phyloP scores from a whole-genome alignment of 768 basidiomycete species.

The Boletus rufocinnamomeus region DNA sequence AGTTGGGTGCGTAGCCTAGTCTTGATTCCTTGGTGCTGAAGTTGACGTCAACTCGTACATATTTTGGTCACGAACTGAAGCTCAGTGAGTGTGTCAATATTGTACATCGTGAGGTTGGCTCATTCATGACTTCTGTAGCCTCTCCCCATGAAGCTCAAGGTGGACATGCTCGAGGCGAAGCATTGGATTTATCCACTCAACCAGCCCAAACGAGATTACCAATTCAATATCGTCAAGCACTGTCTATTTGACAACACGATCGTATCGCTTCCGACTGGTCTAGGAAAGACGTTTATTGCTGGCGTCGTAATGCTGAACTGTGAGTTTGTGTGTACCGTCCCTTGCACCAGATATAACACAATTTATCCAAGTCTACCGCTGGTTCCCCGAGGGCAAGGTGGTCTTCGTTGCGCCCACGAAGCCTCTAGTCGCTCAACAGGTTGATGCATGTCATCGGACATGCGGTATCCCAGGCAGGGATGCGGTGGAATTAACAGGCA shows the following conservation, averaged over 20 bases:
- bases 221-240: slow-evolving; percentile 86
- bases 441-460: slow-evolving; percentile 87
- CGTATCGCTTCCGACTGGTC: slow-evolving; percentile 91
- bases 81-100: slow-evolving; percentile 27
- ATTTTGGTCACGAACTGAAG: slow-evolving; percentile 21
- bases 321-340: slow-evolving; percentile 36
- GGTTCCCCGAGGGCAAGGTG: slow-evolving; percentile 91
- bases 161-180: slow-evolving; percentile 76
- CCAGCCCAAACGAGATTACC: slow-evolving; percentile 85
- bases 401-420: slow-evolving; percentile 96
- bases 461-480: slow-evolving; percentile 92
- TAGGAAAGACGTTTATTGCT: slow-evolving; percentile 98
- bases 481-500: slow-evolving; percentile 85
- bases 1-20: slow-evolving; percentile 53
- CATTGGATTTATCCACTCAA: slow-evolving; percentile 95
- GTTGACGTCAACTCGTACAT: slow-evolving; percentile 7
- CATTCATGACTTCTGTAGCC: slow-evolving; percentile 43
- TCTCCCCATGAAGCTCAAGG: slow-evolving; percentile 72
- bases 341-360: slow-evolving; percentile 3
- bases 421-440: slow-evolving; percentile 93
- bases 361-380: slow-evolving; percentile 69
- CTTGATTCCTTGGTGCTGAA: background rate
- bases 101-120: background rate
- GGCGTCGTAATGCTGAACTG: slow-evolving; percentile 97
- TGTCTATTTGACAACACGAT: slow-evolving; percentile 92